These are phyloP conservation scores for Neopestalotiopsis clavispora DNA, from an alignment of 2,329 filamentous ascomycete species.

Conservation along the genomic window DNA sequence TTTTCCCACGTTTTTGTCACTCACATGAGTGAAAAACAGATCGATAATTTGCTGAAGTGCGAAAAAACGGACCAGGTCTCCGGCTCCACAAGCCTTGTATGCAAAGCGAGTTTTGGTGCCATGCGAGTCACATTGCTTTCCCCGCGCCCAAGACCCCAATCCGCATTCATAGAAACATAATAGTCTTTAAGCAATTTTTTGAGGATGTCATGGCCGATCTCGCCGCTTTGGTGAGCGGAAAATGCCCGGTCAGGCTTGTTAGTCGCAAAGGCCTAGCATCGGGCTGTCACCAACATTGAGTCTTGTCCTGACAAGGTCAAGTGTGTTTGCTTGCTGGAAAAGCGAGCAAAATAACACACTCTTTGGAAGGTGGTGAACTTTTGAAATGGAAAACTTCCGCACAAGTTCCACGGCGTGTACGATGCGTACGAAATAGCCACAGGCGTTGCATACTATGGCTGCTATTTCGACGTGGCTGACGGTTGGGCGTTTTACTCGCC, in stretches of 20 bases:
- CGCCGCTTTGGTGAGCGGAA: background rate
- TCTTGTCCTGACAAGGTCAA: background rate
- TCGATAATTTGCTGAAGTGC: slow-evolving; percentile 12
- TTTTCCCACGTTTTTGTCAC: background rate
- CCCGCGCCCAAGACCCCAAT: background rate
- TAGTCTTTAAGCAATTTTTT: background rate
- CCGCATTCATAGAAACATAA: background rate
- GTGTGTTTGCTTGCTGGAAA: background rate
- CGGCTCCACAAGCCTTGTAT: slow-evolving; percentile 8
- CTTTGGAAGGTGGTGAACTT: background rate
- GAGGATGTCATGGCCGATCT: background rate
- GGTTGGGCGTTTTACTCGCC: background rate
- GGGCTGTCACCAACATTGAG: background rate
- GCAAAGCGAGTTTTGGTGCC: background rate
- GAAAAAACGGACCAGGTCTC: slow-evolving; percentile 1
- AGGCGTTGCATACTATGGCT: background rate
- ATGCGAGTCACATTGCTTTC: slow-evolving; percentile 13
- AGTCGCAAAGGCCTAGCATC: background rate
- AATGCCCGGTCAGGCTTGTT: background rate
- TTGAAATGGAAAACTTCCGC: background rate
- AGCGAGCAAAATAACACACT: background rate
- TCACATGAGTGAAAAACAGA: slow-evolving; percentile 12
- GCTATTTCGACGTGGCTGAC: background rate
- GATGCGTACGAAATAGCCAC: background rate
- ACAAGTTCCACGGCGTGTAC: background rate